Evolutionary conservation across 768 basidiomycete genomes (phyloP).

Genomic region (Leccinum ochraceum): DNA sequence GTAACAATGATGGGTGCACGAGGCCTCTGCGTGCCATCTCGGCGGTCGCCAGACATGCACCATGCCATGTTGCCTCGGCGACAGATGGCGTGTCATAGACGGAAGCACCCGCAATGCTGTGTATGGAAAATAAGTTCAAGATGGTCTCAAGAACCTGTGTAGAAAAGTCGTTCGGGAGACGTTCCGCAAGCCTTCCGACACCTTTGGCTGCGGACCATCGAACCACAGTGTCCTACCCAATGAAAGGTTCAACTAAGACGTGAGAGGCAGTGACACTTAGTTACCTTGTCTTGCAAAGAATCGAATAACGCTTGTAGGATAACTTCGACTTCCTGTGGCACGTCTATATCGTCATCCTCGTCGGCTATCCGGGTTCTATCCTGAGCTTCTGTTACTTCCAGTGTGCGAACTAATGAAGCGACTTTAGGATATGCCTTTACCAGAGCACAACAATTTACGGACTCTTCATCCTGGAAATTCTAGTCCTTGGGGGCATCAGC

Average conservation of each 20-base stretch:
- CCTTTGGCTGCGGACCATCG: conserved; percentile 96
- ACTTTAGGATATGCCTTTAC: conserved; percentile 24
- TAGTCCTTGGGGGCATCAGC: conserved; percentile 52
- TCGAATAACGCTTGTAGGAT: conserved; percentile 72
- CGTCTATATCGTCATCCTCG: conserved; percentile 52
- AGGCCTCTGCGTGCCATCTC: conserved; percentile 88
- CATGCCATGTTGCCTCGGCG: conserved; percentile 93
- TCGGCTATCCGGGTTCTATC: conserved; percentile 17
- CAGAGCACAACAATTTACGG: conserved; percentile 25
- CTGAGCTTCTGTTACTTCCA: conserved; percentile 20
- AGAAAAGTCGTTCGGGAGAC: conserved; percentile 73
- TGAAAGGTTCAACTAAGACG: conserved; percentile 2
- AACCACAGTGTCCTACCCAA: conserved; percentile 82
- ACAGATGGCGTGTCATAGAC: conserved; percentile 72
- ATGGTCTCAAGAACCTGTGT: conserved; percentile 83
- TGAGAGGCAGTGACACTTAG: conserved; percentile 1
- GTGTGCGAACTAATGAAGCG: conserved; percentile 22
- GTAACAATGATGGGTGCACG: conserved; percentile 55
- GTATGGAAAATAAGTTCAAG: conserved; percentile 73
- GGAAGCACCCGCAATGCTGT: conserved; percentile 61
- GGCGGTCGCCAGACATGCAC: conserved; percentile 87
- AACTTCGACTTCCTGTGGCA: conserved; percentile 78
- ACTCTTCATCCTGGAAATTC: conserved; percentile 44
- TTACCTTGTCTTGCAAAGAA: conserved; percentile 79
- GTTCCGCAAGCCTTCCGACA: conserved; percentile 78